These are phyloP conservation scores for Coemansia sp. DNA, from an alignment of 192 early-diverging fungal genomes.

Conservation along the genomic window DNA sequence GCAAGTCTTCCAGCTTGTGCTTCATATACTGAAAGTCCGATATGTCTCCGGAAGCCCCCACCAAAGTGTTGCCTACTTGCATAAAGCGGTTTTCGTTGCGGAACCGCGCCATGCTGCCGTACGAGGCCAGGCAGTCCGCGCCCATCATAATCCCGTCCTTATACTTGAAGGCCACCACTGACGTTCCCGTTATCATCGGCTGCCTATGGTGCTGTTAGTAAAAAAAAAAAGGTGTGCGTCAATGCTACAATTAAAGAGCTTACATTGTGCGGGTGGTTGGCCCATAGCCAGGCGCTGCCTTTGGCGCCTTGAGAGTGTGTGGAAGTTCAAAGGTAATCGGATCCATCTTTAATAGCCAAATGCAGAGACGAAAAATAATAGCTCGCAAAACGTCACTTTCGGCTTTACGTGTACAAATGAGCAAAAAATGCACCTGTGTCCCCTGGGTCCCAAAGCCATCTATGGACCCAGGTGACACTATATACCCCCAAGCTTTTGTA, in stretches of 20 bases:
- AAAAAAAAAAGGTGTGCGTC: not conserved
- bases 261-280: constrained; percentile 62
- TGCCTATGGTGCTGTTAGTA: constrained; percentile 14
- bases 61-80: constrained; percentile 76
- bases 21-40: constrained; percentile 92
- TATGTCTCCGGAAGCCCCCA: constrained; percentile 91
- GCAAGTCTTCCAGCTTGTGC: constrained; percentile 74
- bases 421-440: not conserved
- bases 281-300: constrained; percentile 36
- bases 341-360: constrained; percentile 23
- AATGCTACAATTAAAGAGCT: constrained; percentile 6
- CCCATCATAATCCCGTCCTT: constrained; percentile 97
- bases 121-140: constrained; percentile 92
- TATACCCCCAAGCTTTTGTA: not conserved
- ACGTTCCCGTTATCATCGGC: constrained; percentile 91
- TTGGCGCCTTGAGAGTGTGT: constrained; percentile 31
- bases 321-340: constrained; percentile 30
- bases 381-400: constrained; percentile 3
- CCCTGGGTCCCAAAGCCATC: not conserved
- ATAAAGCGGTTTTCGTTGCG: constrained; percentile 82
- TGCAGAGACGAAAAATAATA: not conserved
- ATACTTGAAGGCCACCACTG: constrained; percentile 91
- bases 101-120: constrained; percentile 90
- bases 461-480: not conserved
- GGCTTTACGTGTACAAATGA: constrained; percentile 3